Evolutionary conservation across 2,329 filamentous ascomycete species (phyloP).

Genomic region (Bertia moriformis): DNA sequence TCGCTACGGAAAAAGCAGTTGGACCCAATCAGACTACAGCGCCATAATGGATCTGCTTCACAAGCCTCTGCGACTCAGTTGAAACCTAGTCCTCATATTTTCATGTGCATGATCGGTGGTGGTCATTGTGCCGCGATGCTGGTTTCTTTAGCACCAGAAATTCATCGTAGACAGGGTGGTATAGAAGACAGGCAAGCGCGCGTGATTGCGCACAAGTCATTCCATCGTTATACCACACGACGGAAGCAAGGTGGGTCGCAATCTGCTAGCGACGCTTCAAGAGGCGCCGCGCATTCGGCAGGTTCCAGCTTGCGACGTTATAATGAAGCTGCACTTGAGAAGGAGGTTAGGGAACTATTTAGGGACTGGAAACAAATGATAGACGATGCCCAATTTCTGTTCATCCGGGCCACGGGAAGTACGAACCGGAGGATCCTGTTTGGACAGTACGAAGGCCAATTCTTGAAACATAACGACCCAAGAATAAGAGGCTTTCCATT

Average conservation of each 20-base stretch:
- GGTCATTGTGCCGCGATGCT: neutral
- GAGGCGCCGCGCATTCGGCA: constrained; percentile 84
- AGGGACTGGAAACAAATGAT: constrained; percentile 75
- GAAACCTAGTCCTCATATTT: neutral
- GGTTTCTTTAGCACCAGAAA: neutral
- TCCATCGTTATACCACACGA: constrained; percentile 90
- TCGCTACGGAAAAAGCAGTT: neutral
- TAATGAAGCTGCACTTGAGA: constrained; percentile 78
- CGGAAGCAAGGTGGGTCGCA: constrained; percentile 93
- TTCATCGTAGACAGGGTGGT: constrained; percentile 1
- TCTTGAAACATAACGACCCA: constrained; percentile 64
- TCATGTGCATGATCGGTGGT: constrained; percentile 1
- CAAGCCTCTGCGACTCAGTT: neutral
- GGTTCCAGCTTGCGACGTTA: constrained; percentile 80
- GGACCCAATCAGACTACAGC: neutral
- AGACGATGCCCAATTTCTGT: constrained; percentile 70
- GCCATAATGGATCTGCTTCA: neutral
- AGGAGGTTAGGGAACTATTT: constrained; percentile 74
- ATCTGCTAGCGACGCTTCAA: constrained; percentile 85
- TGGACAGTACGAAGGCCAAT: constrained; percentile 78
- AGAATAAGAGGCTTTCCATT: constrained; percentile 83
- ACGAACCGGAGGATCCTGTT: constrained; percentile 81
- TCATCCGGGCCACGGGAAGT: constrained; percentile 75
- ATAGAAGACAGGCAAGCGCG: neutral
- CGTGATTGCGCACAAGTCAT: constrained; percentile 90